Evolutionary conservation across 2,329 filamentous ascomycete species (phyloP).

Genomic region (Amphichorda felina): DNA sequence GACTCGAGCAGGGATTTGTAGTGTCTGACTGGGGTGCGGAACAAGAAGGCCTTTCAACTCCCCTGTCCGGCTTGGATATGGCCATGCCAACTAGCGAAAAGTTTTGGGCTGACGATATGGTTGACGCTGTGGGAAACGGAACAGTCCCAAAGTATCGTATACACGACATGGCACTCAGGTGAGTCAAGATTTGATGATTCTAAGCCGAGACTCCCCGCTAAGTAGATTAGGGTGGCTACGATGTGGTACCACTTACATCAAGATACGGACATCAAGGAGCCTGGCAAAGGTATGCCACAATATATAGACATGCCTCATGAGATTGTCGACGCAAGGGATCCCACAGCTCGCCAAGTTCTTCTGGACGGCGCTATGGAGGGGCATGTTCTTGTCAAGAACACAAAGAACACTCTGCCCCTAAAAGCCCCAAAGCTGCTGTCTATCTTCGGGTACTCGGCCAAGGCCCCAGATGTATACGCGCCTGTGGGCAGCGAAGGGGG

Average conservation of each 20-base stretch:
- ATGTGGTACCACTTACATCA: constrained; percentile 46
- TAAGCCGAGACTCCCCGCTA: too few species aligned
- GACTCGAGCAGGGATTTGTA: constrained; percentile 55
- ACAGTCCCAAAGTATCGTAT: constrained; percentile 42
- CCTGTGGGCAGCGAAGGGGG: constrained; percentile 20
- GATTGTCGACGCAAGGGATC: constrained; percentile 42
- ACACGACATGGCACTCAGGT: constrained; percentile 45
- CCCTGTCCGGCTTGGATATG: constrained; percentile 59
- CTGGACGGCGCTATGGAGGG: constrained; percentile 49
- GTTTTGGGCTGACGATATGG: constrained; percentile 41
- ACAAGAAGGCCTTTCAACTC: constrained; percentile 48
- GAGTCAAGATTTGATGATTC: too few species aligned
- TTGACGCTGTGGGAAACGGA: constrained; percentile 46
- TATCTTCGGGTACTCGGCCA: constrained; percentile 50
- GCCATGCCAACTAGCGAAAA: constrained; percentile 43
- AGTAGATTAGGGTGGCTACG: constrained; percentile 36
- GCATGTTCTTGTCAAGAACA: constrained; percentile 54
- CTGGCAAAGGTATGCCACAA: constrained; percentile 38
- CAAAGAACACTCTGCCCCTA: constrained; percentile 40
- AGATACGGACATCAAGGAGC: constrained; percentile 30
- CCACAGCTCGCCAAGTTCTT: constrained; percentile 22
- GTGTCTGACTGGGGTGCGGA: constrained; percentile 58
- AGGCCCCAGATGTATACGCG: constrained; percentile 29
- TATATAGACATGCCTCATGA: constrained; percentile 36
- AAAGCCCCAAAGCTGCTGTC: constrained; percentile 37